Evolutionary conservation across 2,329 filamentous ascomycete genomes (phyloP), one percentile per base, ranked within the genome.

Genomic region (Penicillium sp.): DNA sequence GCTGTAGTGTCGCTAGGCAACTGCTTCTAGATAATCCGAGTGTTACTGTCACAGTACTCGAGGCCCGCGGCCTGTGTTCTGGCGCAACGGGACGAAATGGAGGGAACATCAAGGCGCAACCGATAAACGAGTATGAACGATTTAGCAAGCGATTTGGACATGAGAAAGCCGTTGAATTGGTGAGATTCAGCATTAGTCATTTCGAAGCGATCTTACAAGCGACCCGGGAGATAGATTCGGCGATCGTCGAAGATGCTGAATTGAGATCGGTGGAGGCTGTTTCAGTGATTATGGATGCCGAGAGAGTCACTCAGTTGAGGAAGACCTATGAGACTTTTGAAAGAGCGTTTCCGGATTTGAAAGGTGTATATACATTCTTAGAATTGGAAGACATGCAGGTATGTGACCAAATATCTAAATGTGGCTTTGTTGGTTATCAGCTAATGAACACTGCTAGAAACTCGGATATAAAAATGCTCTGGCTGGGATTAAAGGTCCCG

Each of bases 1-100:
- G 61, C 9, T 63, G 62, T 16, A 67, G 66, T 53, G 65, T 63
- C 12, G 60, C 65, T 1, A 61, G 62, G 43, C 59, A 62, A 28
- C 43, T 68, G 1, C 61, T 66, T 8, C 16, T 9, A n/a, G 50
- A 59, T 11, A 59, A 62, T 20, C 40, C 52, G 0, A 56, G 59
- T 7, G 53, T 59, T n/a, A 60, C 52, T 6, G 61, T 67, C 28
- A 61, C 58, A 14, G 59, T 66, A 20, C 62, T 68, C 9, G 65
- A 68, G 50, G 65, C 65, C 9, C 59, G 65, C 16, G 51, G 58
- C 12, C 59, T 63, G 3, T 61, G 63, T 16, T 65, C 60, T 23
- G 65, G 65, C 24, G 65, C 65, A 9, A 66, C 65, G 5, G 64
- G 65, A 23, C 63, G 65, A 24, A 68, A 68, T 56, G 65, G 61